A percentile compares a stretch with the other conserved stretches of the same genome.
phyloP scores from a whole-genome alignment of 768 basidiomycete genomes.

The Tylopilus plumbeoviolaceoides region DNA sequence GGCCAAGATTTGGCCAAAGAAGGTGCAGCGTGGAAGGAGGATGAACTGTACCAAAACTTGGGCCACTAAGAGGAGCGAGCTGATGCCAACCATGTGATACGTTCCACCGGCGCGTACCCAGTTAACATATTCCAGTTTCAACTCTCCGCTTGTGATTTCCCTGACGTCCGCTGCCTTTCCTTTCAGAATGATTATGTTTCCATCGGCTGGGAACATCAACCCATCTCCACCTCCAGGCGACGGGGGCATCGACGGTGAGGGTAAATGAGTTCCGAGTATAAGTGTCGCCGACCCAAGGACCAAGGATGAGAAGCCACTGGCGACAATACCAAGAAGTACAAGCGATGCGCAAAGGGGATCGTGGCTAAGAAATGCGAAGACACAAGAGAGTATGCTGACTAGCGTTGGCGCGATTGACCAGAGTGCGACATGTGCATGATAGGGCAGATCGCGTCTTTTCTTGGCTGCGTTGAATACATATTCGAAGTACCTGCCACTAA shows the following conservation, averaged over 20 bases:
- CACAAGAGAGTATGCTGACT: conserved; percentile 20
- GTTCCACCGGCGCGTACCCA: background rate
- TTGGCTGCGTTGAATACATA: no score
- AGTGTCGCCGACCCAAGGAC: conserved; percentile 21
- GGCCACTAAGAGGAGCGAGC: conserved; percentile 25
- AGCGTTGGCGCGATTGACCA: conserved; percentile 22
- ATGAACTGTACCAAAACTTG: conserved; percentile 32
- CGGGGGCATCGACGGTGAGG: conserved; percentile 23
- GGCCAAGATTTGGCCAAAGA: conserved; percentile 33
- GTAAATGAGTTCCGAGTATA: conserved; percentile 17
- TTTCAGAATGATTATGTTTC: no score
- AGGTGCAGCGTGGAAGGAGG: conserved; percentile 24
- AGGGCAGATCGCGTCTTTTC: no score
- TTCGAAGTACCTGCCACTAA: no score
- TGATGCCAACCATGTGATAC: conserved; percentile 16
- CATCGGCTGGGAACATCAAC: no score
- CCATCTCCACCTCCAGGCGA: no score
- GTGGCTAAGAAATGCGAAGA: conserved; percentile 11
- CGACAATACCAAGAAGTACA: conserved; percentile 30
- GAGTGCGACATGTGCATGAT: conserved; percentile 1
- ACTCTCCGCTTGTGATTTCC: conserved; percentile 28
- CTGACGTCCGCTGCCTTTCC: conserved; percentile 28
- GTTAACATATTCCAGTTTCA: conserved; percentile 22
- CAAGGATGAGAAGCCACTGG: conserved; percentile 29
- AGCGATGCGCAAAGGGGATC: conserved; percentile 30